These are phyloP conservation scores for Gonium pectorale DNA, from an alignment of 139 green algal species.

Conservation along the genomic window DNA sequence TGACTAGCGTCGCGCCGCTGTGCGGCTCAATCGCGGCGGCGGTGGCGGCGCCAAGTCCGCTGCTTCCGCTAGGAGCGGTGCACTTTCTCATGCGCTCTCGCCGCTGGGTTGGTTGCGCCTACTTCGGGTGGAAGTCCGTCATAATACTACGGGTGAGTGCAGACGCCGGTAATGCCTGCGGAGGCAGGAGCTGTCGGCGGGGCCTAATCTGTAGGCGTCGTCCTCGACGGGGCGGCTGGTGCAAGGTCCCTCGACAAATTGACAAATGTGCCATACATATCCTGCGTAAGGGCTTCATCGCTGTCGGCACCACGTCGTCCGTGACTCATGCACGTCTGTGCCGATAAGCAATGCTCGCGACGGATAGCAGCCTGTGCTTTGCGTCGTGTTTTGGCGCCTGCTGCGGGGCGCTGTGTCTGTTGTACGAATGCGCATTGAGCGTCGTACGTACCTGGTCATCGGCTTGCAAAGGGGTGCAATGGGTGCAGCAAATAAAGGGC, in stretches of 20 bases:
- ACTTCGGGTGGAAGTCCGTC: background rate
- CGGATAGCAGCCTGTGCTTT: no score
- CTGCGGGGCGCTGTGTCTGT: no score
- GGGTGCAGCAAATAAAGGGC: background rate
- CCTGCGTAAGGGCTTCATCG: background rate
- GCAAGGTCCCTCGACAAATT: background rate
- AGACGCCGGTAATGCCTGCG: background rate
- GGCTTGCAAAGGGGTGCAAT: no score
- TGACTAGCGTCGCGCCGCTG: background rate
- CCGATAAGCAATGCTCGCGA: no score
- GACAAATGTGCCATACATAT: no score
- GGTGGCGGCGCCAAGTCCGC: background rate
- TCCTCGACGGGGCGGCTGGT: background rate
- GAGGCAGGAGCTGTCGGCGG: no score
- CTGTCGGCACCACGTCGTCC: no score
- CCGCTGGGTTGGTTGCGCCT: background rate
- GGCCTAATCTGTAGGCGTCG: background rate
- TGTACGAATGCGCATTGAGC: background rate
- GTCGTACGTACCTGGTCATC: no score
- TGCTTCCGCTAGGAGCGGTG: background rate
- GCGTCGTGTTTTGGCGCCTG: no score
- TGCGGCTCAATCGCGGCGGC: background rate
- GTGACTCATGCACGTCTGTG: no score
- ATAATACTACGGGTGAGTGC: background rate
- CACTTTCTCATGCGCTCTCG: background rate